Evolutionary conservation across 139 green algal genomes (phyloP).

Genomic region (Closterium sp.): DNA sequence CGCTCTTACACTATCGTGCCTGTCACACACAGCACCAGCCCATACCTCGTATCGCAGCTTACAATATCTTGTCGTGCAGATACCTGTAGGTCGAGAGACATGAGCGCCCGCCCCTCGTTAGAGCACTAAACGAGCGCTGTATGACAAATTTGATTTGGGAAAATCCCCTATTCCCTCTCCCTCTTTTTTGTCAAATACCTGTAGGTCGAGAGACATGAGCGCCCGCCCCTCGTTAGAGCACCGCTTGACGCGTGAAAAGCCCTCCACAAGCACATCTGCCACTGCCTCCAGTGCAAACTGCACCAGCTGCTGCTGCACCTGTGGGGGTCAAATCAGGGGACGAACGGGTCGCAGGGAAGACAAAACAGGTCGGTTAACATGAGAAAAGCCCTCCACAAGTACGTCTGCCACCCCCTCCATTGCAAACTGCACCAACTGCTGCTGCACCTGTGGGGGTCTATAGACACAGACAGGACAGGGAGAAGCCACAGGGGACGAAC

Average conservation of each 20-base stretch:
- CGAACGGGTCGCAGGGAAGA: not conserved
- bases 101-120: conserved; percentile 46
- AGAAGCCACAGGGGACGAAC: too few relatives aligned
- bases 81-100: conserved; percentile 53
- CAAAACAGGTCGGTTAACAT: not conserved
- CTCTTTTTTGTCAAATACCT: conserved; percentile 5
- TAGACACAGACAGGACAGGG: conserved; percentile 40
- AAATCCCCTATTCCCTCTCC: conserved; percentile 6
- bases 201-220: conserved; percentile 52
- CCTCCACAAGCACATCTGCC: conserved; percentile 45
- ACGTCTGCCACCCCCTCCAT: conserved; percentile 22
- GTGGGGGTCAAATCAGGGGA: not conserved
- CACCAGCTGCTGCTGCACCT: conserved; percentile 44
- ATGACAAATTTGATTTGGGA: conserved; percentile 24
- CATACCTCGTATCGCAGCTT: too few relatives aligned
- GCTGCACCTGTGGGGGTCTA: conserved; percentile 30
- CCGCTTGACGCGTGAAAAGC: conserved; percentile 43
- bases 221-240: conserved; percentile 51
- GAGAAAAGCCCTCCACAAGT: too few relatives aligned
- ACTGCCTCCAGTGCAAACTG: conserved; percentile 29
- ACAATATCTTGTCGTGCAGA: too few relatives aligned
- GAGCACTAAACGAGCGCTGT: conserved; percentile 32
- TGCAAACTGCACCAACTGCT: conserved; percentile 37
- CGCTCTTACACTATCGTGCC: too few relatives aligned
- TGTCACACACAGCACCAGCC: too few relatives aligned